phyloP scores from a whole-genome alignment of 2,329 filamentous ascomycete species.

The Aspergillus jensenii region DNA sequence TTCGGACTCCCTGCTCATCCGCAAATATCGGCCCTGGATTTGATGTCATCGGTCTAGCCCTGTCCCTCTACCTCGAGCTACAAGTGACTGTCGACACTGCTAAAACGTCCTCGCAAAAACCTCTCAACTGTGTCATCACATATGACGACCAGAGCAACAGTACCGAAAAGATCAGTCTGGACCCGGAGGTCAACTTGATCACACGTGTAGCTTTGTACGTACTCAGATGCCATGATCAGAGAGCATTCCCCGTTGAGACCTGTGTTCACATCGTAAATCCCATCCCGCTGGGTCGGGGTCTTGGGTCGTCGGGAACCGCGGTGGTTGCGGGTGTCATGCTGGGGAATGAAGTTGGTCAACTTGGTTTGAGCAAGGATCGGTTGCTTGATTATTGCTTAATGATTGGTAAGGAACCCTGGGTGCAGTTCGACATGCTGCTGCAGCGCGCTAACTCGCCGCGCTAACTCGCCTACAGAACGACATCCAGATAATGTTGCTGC shows the following conservation, averaged over 20 bases:
- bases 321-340: conserved; percentile 94
- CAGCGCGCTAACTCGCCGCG: background rate
- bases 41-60: conserved; percentile 90
- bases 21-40: conserved; percentile 98
- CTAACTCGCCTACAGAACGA: conserved; percentile 52
- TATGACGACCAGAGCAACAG: conserved; percentile 82
- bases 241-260: conserved; percentile 79
- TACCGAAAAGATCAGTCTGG: conserved; percentile 71
- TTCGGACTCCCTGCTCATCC: conserved; percentile 87
- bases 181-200: conserved; percentile 86
- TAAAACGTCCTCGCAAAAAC: conserved; percentile 34
- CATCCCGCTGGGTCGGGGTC: conserved; percentile 85
- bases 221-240: conserved; percentile 84
- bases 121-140: conserved; percentile 73
- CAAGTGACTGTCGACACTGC: conserved; percentile 71
- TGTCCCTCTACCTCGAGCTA: conserved; percentile 91
- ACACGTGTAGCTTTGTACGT: conserved; percentile 94
- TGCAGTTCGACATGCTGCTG: conserved; percentile 1
- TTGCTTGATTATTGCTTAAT: conserved; percentile 96
- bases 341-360: conserved; percentile 80
- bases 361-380: conserved; percentile 74
- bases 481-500: conserved; percentile 95
- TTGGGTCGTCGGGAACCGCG: conserved; percentile 93
- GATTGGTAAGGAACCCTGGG: conserved; percentile 65
- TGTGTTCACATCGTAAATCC: conserved; percentile 94